These are phyloP conservation scores for Rhizoctonia solani DNA, from an alignment of 1,284 basidiomycete genomes.

Conservation along the genomic window DNA sequence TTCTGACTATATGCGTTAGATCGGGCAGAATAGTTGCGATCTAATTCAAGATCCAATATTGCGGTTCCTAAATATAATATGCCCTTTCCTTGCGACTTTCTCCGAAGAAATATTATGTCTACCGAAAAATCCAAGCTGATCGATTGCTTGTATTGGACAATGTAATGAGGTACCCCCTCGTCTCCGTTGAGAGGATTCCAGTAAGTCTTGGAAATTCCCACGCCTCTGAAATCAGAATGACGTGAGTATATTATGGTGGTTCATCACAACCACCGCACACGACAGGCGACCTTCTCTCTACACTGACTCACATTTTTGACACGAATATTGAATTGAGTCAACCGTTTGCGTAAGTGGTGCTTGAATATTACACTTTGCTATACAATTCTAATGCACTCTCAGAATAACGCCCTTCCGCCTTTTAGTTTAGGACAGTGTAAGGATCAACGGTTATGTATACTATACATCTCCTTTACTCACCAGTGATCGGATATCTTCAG, in stretches of 20 bases:
- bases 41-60: slow-evolving; percentile 6
- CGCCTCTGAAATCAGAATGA: slow-evolving; percentile 27
- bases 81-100: slow-evolving; percentile 1
- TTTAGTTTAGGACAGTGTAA: no score
- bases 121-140: slow-evolving; percentile 28
- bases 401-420: no score
- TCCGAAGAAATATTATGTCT: slow-evolving; percentile 5
- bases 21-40: not conserved
- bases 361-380: not conserved
- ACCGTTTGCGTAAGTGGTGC: not conserved
- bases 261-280: slow-evolving; percentile 23
- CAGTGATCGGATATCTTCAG: no score
- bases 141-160: slow-evolving; percentile 15
- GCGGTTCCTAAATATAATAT: not conserved
- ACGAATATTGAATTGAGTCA: not conserved
- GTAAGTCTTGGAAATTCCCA: slow-evolving; percentile 3
- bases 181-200: slow-evolving; percentile 1
- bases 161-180: slow-evolving; percentile 26
- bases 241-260: slow-evolving; percentile 16
- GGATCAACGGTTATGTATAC: no score
- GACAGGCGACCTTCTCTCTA: not conserved
- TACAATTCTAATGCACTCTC: no score
- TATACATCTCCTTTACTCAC: no score
- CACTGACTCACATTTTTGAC: not conserved
- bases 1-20: not conserved